A percentile compares a stretch with the other conserved stretches of the same genome.
These are phyloP conservation scores for Trypanosoma mega DNA, from an alignment of 208 protist species.

Conservation along the genomic window DNA sequence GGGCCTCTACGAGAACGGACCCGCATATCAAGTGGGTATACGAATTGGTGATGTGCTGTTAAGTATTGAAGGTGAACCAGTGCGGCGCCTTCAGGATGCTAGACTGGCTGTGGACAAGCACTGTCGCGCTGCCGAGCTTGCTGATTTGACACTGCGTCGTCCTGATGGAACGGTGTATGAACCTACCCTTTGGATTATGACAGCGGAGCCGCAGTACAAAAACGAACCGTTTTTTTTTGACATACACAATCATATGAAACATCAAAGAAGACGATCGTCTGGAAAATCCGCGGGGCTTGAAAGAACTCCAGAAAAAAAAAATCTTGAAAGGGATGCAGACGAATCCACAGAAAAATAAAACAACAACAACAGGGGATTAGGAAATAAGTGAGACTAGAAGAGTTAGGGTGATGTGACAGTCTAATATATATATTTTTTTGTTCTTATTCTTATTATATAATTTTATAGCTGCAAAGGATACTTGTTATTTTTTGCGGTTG, in stretches of 20 bases:
- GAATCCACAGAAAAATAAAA: no score
- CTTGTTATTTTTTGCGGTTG: no score
- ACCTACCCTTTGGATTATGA: constrained; percentile 54
- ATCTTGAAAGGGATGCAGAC: no score
- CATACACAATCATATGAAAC: not conserved
- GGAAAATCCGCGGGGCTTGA: not conserved
- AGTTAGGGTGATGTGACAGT: no score
- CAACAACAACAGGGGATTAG: no score
- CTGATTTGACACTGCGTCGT: constrained; percentile 32
- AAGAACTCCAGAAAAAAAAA: not conserved
- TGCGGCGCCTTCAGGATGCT: constrained; percentile 34
- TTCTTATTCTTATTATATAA: no score
- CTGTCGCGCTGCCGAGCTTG: constrained; percentile 33
- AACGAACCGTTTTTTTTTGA: constrained; percentile 50
- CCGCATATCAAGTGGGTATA: constrained; percentile 53
- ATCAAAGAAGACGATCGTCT: constrained; percentile 1
- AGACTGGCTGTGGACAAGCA: constrained; percentile 28
- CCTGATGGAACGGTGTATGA: constrained; percentile 25
- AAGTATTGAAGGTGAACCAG: constrained; percentile 28
- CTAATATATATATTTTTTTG: not conserved
- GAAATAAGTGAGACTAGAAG: no score
- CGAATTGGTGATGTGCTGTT: constrained; percentile 46
- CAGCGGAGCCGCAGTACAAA: constrained; percentile 33
- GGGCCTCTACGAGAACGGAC: constrained; percentile 38
- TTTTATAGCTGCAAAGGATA: no score